Conservation (phyloP, 148 eudicot species). For the Polygonum aviculare region DNA sequence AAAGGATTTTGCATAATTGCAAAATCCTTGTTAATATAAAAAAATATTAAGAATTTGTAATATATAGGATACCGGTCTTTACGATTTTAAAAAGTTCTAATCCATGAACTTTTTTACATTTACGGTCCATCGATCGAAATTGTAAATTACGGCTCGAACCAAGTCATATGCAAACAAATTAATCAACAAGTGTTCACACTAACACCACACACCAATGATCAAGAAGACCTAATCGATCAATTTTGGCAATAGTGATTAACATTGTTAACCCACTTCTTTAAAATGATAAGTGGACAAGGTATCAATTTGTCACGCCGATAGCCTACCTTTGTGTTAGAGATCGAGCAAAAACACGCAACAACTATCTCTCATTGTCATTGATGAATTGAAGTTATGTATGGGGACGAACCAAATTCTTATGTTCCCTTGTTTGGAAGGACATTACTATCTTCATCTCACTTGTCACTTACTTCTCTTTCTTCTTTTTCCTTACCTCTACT, state of each 20-base stretch:
- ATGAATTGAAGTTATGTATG: not conserved
- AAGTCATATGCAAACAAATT: too few species aligned
- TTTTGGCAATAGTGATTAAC: not conserved
- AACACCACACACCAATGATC: too few species aligned
- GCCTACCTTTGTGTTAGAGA: not conserved
- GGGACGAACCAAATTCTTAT: slow-evolving; percentile 1
- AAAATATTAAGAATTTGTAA: too few species aligned
- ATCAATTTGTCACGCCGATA: not conserved
- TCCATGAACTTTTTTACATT: too few species aligned
- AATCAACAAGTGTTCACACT: too few species aligned
- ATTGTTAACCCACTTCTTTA: not conserved
- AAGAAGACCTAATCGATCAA: not conserved
- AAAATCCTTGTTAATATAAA: too few species aligned
- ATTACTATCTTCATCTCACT: not conserved
- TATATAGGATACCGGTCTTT: too few species aligned
- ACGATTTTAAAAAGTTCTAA: too few species aligned
- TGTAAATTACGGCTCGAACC: too few species aligned
- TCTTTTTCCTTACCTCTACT: not conserved
- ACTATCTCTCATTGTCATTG: not conserved
- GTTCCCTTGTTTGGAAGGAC: slow-evolving; percentile 4
- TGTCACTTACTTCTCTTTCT: not conserved
- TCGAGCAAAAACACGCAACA: not conserved
- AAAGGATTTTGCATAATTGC: too few species aligned
- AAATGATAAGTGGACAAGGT: not conserved
- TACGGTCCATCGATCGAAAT: too few species aligned